Percentiles rank a stretch among this genome's conserved stretches.
phyloP scores from a whole-genome alignment of 257 asterid genomes.

The Solanum chmielewskii region DNA sequence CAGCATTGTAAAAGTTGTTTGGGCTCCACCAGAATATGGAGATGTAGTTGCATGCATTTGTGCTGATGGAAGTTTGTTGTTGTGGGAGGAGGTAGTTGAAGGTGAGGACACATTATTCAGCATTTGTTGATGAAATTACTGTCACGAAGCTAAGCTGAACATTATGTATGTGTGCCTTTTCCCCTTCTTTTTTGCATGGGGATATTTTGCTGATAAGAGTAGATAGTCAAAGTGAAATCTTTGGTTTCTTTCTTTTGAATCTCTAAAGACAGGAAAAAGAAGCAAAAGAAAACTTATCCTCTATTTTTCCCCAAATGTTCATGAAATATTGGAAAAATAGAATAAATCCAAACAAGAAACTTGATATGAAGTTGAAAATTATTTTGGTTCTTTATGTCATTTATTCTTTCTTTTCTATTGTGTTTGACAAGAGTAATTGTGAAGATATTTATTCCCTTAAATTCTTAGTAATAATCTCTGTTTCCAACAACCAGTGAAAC shows the following conservation, averaged over 20 bases:
- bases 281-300: neutral
- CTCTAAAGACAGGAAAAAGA: neutral
- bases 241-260: neutral
- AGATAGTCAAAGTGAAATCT: neutral
- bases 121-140: neutral
- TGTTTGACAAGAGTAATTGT: neutral
- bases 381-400: neutral
- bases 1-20: constrained; percentile 54
- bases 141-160: neutral
- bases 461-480: neutral
- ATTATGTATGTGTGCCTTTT: neutral
- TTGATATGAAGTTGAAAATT: neutral
- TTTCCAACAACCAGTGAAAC: neutral
- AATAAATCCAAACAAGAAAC: neutral
- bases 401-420: neutral
- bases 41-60: constrained; percentile 70
- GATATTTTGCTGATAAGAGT: neutral
- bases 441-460: neutral
- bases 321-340: neutral
- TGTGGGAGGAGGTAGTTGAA: constrained; percentile 76
- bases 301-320: too few species aligned
- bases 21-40: constrained; percentile 86
- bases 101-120: constrained; percentile 21
- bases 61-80: constrained; percentile 53
- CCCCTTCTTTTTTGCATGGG: neutral